Base-by-base conservation (phyloP, 2,329 filamentous ascomycete species). In the Trichophyton schoenleinii region DNA sequence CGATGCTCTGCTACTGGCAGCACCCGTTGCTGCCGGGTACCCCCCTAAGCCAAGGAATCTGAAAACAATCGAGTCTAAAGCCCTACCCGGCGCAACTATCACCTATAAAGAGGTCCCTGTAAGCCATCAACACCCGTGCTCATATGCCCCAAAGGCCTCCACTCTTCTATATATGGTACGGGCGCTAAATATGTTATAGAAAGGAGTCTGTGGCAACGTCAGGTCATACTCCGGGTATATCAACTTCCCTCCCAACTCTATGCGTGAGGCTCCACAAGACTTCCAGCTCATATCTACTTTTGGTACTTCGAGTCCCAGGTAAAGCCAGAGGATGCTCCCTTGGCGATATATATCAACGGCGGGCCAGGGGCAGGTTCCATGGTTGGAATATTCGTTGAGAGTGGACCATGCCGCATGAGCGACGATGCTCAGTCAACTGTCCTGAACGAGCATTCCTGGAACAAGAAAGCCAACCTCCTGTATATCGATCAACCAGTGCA, bases 401-500 rank as follows among this genome's bases (percentile, higher is more conserved):
- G 72, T 18, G 73, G 73, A 1, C 73, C 73, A 11, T 75, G 73
- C 64, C 60, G 69, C 9, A 73, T 85, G 34, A 78, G 80, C 48
- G 70, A 73, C 46, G 79, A 82, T 42, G 79, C 78, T 55, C 81
- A 82, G 67, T 60, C 58, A 34, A 49, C 44, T 13, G 28, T 25
- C 3, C 22, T 20, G 8, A 60, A 60, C 31, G 42, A 48, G 34
- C 41, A 60, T 52, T 81, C 82, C 2, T 86, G 82, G 79, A 84
- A 82, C 63, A 81, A 81, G 66, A 77, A 79, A 22, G 80, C 78
- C 65, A 86, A 87, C 67, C 81, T 87, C 77, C 78, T 88, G 11
- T 88, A 86, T 70, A 80, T 88, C 65, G 85, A 87, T 65, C 79
- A 86, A 68, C 85, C 81, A 18, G 78, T 77, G 6, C 76, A 78